Percentiles rank a stretch among this genome's conserved stretches.
phyloP scores from a whole-genome alignment of 2,329 filamentous ascomycete genomes.

The Monilinia laxa region DNA sequence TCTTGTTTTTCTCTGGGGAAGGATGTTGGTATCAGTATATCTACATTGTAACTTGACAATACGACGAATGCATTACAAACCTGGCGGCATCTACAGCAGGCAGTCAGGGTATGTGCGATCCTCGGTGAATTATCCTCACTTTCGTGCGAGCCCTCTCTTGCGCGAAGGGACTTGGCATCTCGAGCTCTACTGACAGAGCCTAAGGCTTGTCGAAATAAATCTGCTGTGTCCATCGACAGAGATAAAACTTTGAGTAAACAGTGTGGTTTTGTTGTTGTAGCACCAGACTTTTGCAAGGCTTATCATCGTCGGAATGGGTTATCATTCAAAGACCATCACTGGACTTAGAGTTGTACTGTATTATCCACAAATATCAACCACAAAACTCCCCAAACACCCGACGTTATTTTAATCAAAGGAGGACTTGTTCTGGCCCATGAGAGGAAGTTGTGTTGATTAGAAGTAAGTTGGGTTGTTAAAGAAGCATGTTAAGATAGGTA shows the following conservation, averaged over 20 bases:
- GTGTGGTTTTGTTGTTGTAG: constrained; percentile 21
- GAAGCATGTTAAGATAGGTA: too few relatives aligned
- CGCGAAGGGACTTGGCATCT: constrained; percentile 36
- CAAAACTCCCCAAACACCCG: constrained; percentile 14
- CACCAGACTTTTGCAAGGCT: constrained; percentile 27
- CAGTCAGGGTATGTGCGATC: constrained; percentile 76
- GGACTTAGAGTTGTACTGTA: constrained; percentile 9
- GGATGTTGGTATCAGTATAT: constrained; percentile 26
- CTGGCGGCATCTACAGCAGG: constrained; percentile 77
- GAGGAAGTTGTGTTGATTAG: not conserved
- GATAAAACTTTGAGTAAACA: not conserved
- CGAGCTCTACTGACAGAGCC: constrained; percentile 41
- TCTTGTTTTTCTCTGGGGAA: constrained; percentile 77
- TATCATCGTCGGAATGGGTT: constrained; percentile 33
- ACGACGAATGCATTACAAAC: constrained; percentile 47
- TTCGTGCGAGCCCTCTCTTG: constrained; percentile 44
- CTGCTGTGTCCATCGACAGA: constrained; percentile 56
- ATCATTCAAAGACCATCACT: constrained; percentile 16
- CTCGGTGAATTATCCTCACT: constrained; percentile 55
- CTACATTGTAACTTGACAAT: constrained; percentile 43
- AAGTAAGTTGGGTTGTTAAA: not conserved
- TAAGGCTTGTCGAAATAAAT: constrained; percentile 60
- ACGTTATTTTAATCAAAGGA: constrained; percentile 11
- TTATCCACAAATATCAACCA: constrained; percentile 8
- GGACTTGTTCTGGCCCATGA: not conserved